phyloP scores from a whole-genome alignment of 768 basidiomycete species.

The Amanita polypyramis region DNA sequence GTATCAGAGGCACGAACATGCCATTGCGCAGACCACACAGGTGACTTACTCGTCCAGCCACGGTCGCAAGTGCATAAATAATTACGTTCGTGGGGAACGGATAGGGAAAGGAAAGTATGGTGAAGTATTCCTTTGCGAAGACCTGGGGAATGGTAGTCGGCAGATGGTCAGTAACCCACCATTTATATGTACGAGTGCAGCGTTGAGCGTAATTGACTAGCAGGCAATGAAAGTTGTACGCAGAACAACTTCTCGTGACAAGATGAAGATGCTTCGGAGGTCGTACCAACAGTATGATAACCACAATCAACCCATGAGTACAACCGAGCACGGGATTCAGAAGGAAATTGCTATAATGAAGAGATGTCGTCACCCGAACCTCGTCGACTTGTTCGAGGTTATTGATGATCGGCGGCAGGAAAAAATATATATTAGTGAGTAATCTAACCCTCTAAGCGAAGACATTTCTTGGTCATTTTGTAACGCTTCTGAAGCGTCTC shows the following conservation, averaged over 20 bases:
- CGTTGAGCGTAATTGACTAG: background rate
- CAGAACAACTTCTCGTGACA: constrained; percentile 54
- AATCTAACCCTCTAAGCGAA: background rate
- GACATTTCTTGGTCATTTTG: background rate
- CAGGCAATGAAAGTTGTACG: constrained; percentile 67
- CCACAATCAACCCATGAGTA: constrained; percentile 28
- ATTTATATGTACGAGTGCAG: constrained; percentile 13
- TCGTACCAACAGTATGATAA: constrained; percentile 23
- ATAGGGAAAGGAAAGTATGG: constrained; percentile 41
- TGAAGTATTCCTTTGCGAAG: constrained; percentile 61
- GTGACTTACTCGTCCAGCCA: constrained; percentile 3
- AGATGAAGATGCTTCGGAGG: constrained; percentile 43
- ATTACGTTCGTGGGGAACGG: constrained; percentile 44
- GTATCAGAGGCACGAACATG: background rate
- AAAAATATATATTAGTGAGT: constrained; percentile 78
- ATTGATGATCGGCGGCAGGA: constrained; percentile 78
- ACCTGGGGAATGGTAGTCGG: constrained; percentile 18
- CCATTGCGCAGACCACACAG: background rate
- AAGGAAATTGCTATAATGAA: constrained; percentile 92
- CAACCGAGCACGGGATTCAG: constrained; percentile 65
- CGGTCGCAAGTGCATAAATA: constrained; percentile 42
- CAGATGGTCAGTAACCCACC: constrained; percentile 27
- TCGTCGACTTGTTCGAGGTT: constrained; percentile 77
- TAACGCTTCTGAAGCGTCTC: background rate
- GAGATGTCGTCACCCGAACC: constrained; percentile 68